Evolutionary conservation across 306 rosid species (phyloP).

Genomic region (Begonia peltatifolia): DNA sequence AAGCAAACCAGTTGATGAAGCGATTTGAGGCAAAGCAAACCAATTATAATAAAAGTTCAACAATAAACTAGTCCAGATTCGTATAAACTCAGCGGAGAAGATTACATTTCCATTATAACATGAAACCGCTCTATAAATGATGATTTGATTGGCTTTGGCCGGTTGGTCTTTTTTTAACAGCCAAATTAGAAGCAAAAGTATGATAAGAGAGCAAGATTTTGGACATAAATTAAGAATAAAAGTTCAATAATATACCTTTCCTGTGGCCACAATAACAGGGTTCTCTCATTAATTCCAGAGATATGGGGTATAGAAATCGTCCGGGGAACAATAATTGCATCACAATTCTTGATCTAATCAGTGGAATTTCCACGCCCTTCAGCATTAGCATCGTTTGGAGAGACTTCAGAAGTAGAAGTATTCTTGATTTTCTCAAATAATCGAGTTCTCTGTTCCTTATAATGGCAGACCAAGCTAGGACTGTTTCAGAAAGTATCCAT

Average conservation of each 20-base stretch:
- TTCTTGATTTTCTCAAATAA: slow-evolving; percentile 24
- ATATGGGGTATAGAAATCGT: slow-evolving; percentile 90
- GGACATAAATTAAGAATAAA: too few relatives aligned
- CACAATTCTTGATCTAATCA: too few relatives aligned
- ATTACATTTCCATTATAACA: too few relatives aligned
- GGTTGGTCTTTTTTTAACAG: too few relatives aligned
- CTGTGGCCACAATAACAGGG: slow-evolving; percentile 96
- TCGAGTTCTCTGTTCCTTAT: slow-evolving; percentile 17
- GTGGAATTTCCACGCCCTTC: slow-evolving; percentile 25
- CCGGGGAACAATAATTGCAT: slow-evolving; percentile 52
- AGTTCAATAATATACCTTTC: slow-evolving; percentile 49
- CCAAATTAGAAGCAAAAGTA: too few relatives aligned
- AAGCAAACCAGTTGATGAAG: too few relatives aligned
- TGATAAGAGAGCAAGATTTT: too few relatives aligned
- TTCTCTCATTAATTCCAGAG: slow-evolving; percentile 93
- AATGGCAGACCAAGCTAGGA: slow-evolving; percentile 23
- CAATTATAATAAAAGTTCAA: background rate
- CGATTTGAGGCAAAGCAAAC: too few relatives aligned
- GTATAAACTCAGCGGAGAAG: too few relatives aligned
- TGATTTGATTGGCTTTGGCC: too few relatives aligned
- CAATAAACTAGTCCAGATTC: too few relatives aligned
- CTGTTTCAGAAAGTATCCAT: slow-evolving; percentile 14
- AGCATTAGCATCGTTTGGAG: slow-evolving; percentile 17
- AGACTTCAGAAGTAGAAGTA: slow-evolving; percentile 22
- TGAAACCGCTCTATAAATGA: too few relatives aligned